Percentiles rank a stretch among this genome's conserved stretches.
Conservation (phyloP, 805 yeast species). For the Wilhelminamyces savonicus region DNA sequence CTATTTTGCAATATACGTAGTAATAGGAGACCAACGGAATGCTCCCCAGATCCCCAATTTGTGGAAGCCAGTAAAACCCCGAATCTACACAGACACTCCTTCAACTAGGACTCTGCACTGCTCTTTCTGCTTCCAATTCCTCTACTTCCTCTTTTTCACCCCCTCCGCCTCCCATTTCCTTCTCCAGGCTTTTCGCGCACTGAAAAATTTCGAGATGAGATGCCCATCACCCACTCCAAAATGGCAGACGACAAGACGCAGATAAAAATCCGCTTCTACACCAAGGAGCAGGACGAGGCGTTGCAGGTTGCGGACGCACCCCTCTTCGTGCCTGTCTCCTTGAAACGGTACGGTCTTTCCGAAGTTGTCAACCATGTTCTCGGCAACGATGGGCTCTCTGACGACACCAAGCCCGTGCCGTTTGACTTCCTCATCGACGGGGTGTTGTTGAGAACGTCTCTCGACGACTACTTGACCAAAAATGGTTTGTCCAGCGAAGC, state of each 20-base stretch:
- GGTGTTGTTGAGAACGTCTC: constrained; percentile 65
- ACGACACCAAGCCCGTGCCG: constrained; percentile 62
- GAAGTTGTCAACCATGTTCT: constrained; percentile 92
- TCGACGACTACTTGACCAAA: constrained; percentile 69
- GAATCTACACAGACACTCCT: too few relatives aligned
- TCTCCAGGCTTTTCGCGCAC: too few relatives aligned
- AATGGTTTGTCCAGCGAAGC: constrained; percentile 82
- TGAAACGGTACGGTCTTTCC: constrained; percentile 87
- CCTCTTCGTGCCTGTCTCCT: constrained; percentile 75
- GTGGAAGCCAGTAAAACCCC: too few relatives aligned
- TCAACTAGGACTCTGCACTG: too few relatives aligned
- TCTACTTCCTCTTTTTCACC: too few relatives aligned
- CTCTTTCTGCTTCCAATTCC: too few relatives aligned
- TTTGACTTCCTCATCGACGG: constrained; percentile 92
- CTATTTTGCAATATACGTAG: too few relatives aligned
- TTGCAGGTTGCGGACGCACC: constrained; percentile 74
- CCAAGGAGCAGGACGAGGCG: constrained; percentile 73
- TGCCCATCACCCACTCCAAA: too few relatives aligned
- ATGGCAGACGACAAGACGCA: constrained; percentile 45
- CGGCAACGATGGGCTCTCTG: constrained; percentile 26
- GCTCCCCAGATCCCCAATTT: too few relatives aligned
- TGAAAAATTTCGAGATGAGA: too few relatives aligned
- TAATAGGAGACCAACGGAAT: too few relatives aligned
- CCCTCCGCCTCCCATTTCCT: too few relatives aligned
- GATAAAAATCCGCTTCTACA: constrained; percentile 75